Base-by-base conservation (phyloP, 306 rosid species). In the Herpetospermum pedunculosum region DNA sequence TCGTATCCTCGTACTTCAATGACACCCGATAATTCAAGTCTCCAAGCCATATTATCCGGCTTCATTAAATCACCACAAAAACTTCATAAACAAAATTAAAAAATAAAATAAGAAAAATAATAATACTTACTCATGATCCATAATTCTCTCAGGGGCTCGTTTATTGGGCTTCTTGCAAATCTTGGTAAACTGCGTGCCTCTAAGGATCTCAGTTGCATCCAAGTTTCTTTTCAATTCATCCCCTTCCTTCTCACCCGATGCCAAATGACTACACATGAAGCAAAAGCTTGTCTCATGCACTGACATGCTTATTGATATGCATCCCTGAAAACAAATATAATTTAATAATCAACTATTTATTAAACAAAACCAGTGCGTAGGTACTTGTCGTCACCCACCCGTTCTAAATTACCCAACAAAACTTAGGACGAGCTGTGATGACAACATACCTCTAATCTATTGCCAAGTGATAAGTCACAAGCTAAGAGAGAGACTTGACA, bases 161-260 rank as follows among this genome's bases (percentile, higher is more conserved):
- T 75, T 80, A 10, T 81, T 78, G 10, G 90, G 87, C 18, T 81
- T 82, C 84, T 91, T 93, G 83, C 96, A 89, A 71, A 91, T 78
- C 80, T 88, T 87, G 46, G 88, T 86, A 54, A 93, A 93, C 34
- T 89, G 97, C 18, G 83, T 84, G 76, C 85, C 55, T 80, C 85
- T 93, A 14, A 91, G 87, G 34, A 93, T 93, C 86, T 93, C 98
- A 32, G 79, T 54, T 52, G 88, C 98, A 77, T 93, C 98, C 2
- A 92, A 75, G 63, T 93, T 93, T 80, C 98, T 87, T 83, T 38
- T 89, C 11, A 91, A 73, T 84, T 91, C 98, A 63, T 93, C 97
- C 0, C 98, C 98, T 57, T 91, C 98, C 81, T 93, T 93, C 84
- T 93, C 98, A 65, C 98, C 98, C 3, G 98, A 93, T 72, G 98